These are phyloP conservation scores for Phytophthora hybrid DNA, from an alignment of 352 stramenopile genomes.

Conservation along the genomic window DNA sequence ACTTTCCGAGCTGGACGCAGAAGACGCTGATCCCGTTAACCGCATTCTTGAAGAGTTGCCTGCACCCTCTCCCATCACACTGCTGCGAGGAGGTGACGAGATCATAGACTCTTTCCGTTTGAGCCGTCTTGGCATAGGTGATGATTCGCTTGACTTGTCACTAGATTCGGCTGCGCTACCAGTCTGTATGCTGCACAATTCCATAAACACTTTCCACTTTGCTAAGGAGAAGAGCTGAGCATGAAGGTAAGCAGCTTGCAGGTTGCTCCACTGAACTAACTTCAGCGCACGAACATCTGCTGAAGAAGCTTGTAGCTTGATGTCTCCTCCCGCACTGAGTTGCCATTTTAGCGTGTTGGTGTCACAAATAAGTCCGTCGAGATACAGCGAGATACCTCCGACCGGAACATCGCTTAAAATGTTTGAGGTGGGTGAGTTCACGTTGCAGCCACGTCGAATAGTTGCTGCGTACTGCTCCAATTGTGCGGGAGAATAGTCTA, in stretches of 20 bases:
- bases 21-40: conserved; percentile 7
- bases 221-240: conserved; percentile 61
- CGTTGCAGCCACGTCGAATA: conserved; percentile 32
- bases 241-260: conserved; percentile 60
- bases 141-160: conserved; percentile 13
- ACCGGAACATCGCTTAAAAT: conserved; percentile 28
- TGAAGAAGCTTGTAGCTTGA: conserved; percentile 32
- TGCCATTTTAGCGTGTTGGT: conserved; percentile 43
- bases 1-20: conserved; percentile 22
- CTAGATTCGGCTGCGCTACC: conserved; percentile 16
- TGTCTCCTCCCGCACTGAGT: conserved; percentile 33
- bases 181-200: conserved; percentile 63
- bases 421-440: conserved; percentile 9
- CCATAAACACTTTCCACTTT: conserved; percentile 81
- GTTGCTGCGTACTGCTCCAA: conserved; percentile 31
- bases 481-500: conserved; percentile 58
- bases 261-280: conserved; percentile 60
- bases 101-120: conserved; percentile 85
- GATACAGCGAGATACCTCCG: conserved; percentile 33
- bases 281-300: conserved; percentile 47
- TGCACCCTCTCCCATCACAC: not conserved
- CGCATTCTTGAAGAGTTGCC: conserved; percentile 23
- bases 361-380: conserved; percentile 43
- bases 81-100: conserved; percentile 51
- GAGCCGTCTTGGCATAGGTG: conserved; percentile 15